These are phyloP conservation scores for Penicillium sp. DNA, from an alignment of 2,329 filamentous ascomycete species.

Conservation along the genomic window DNA sequence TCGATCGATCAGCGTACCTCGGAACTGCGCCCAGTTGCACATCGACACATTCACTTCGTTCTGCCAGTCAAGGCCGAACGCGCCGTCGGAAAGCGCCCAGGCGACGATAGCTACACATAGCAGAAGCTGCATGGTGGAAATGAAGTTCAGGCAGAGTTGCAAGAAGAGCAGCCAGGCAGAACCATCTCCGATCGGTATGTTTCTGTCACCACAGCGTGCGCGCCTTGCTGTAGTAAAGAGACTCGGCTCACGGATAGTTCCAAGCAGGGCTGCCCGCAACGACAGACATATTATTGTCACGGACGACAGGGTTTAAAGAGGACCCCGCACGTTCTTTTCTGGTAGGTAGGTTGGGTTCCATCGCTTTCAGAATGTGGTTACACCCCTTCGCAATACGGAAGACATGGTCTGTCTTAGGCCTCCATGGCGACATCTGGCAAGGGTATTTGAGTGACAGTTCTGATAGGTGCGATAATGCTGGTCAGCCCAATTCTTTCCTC, in stretches of 20 bases:
- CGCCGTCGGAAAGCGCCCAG: background rate
- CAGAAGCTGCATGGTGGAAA: background rate
- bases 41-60: slow-evolving; percentile 58
- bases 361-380: background rate
- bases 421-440: background rate
- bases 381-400: background rate
- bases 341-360: background rate
- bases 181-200: background rate
- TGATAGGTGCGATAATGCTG: slow-evolving; percentile 1
- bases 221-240: background rate
- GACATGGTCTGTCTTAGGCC: background rate
- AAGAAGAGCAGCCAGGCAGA: background rate
- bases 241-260: background rate
- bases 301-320: background rate
- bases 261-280: background rate
- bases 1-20: slow-evolving; percentile 27
- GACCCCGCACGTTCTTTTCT: background rate
- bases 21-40: slow-evolving; percentile 53
- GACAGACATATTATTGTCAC: background rate
- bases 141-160: background rate
- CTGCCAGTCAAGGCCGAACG: slow-evolving; percentile 11
- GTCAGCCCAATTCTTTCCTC: background rate
- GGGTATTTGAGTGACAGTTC: background rate
- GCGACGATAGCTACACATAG: background rate
- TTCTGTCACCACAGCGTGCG: background rate